Evolutionary conservation across 177 flowering plant species (phyloP).

Genomic region (Vitis hybrid): DNA sequence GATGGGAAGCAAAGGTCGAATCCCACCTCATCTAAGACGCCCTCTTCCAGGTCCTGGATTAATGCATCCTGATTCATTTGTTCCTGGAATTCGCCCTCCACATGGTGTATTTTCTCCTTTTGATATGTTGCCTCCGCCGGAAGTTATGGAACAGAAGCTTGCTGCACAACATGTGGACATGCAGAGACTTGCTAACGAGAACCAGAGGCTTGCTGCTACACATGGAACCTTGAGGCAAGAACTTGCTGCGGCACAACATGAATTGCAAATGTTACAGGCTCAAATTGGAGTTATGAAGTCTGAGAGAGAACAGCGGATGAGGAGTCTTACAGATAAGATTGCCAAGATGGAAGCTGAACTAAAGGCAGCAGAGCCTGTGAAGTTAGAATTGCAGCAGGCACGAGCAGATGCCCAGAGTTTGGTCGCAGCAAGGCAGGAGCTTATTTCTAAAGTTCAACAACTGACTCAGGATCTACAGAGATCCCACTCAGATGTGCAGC

Average conservation of each 20-base stretch:
- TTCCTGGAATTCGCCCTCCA: constrained; percentile 47
- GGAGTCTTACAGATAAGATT: constrained; percentile 56
- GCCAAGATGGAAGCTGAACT: constrained; percentile 72
- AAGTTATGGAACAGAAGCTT: constrained; percentile 76
- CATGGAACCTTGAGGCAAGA: constrained; percentile 78
- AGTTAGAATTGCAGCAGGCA: constrained; percentile 72
- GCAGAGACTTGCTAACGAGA: constrained; percentile 65
- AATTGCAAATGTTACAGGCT: constrained; percentile 62
- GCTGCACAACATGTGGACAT: constrained; percentile 75
- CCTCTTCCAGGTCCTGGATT: constrained; percentile 63
- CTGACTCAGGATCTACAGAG: constrained; percentile 67
- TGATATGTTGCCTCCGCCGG: constrained; percentile 69
- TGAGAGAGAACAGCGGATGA: constrained; percentile 70
- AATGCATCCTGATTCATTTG: constrained; percentile 60
- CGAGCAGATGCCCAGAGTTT: constrained; percentile 61
- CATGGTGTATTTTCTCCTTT: constrained; percentile 48
- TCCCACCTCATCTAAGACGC: constrained; percentile 63
- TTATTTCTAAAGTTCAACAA: constrained; percentile 59
- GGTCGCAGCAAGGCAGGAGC: constrained; percentile 59
- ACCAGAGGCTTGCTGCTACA: constrained; percentile 83
- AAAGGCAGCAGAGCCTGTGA: constrained; percentile 52
- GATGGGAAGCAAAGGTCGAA: constrained; percentile 86
- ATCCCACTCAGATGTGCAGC: constrained; percentile 63
- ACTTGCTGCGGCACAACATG: constrained; percentile 84
- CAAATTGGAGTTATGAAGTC: constrained; percentile 52